Conservation (phyloP, 495 filamentous ascomycete species). For the Pseudomonodictys pantanalensis region DNA sequence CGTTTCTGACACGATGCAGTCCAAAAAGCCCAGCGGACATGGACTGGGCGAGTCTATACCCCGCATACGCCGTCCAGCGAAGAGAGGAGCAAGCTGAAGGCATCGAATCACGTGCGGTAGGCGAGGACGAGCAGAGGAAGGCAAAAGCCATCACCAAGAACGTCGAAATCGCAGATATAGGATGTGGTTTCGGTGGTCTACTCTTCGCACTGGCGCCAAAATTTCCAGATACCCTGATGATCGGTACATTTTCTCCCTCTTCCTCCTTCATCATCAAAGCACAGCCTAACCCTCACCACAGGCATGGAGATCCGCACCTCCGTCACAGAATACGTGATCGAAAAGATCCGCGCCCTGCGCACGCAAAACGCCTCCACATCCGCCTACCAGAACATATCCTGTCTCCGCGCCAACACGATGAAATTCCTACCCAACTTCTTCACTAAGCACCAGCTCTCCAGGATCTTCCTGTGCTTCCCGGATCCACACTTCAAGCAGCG, state of each 20-base stretch:
- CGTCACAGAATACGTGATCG: constrained; percentile 84
- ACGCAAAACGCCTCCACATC: constrained; percentile 50
- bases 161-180: constrained; percentile 94
- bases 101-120: constrained; percentile 28
- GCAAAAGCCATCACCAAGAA: constrained; percentile 54
- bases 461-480: constrained; percentile 96
- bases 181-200: constrained; percentile 91
- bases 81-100: constrained; percentile 4
- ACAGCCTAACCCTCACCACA: constrained; percentile 19
- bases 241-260: constrained; percentile 53
- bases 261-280: background rate
- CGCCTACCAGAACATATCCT: constrained; percentile 79
- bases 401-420: constrained; percentile 91
- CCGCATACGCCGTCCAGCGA: constrained; percentile 54
- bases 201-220: constrained; percentile 79
- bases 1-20: constrained; percentile 46
- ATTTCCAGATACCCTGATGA: constrained; percentile 75
- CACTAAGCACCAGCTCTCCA: constrained; percentile 65
- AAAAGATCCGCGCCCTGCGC: constrained; percentile 78
- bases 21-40: constrained; percentile 77
- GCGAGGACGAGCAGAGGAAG: background rate
- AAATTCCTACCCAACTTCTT: constrained; percentile 98
- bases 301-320: constrained; percentile 87
- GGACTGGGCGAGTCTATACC: constrained; percentile 87
- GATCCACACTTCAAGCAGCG: constrained; percentile 97